Conservation (phyloP, 306 rosid genomes). For the Cucurbita argyrosperma region DNA sequence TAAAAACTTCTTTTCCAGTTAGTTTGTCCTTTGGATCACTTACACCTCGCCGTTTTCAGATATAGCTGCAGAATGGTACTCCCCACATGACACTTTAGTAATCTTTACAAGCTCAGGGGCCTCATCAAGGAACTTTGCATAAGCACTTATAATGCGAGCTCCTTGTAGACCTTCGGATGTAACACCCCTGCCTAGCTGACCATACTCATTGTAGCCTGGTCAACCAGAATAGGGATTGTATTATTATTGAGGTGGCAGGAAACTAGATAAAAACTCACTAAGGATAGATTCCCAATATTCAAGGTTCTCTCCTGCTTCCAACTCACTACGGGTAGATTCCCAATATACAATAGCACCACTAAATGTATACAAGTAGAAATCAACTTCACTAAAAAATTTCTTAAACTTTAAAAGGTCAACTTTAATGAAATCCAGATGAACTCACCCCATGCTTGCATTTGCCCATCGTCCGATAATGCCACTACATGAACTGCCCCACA, state of each 20-base stretch:
- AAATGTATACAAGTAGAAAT: background rate
- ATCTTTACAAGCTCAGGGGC: conserved; percentile 88
- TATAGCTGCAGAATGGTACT: conserved; percentile 87
- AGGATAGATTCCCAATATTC: conserved; percentile 3
- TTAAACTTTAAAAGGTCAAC: background rate
- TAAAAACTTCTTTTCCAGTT: conserved; percentile 47
- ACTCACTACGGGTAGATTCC: conserved; percentile 5
- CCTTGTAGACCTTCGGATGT: conserved; percentile 90
- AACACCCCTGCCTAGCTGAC: conserved; percentile 96
- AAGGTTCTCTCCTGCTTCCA: conserved; percentile 11
- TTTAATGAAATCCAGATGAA: background rate
- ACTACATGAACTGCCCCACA: conserved; percentile 87
- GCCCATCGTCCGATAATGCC: conserved; percentile 80
- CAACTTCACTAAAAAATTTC: background rate
- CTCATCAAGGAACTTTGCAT: conserved; percentile 84
- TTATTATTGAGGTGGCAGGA: conserved; percentile 16
- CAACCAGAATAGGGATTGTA: conserved; percentile 34
- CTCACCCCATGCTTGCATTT: conserved; percentile 87
- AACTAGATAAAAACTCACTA: conserved; percentile 9
- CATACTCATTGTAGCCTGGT: conserved; percentile 93
- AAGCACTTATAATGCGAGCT: conserved; percentile 62
- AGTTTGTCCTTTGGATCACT: conserved; percentile 60
- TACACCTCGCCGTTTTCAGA: conserved; percentile 92
- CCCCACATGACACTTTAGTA: conserved; percentile 91
- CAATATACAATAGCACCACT: background rate